Base-by-base conservation (phyloP, 768 basidiomycete species). In the Panellus pusillus region DNA sequence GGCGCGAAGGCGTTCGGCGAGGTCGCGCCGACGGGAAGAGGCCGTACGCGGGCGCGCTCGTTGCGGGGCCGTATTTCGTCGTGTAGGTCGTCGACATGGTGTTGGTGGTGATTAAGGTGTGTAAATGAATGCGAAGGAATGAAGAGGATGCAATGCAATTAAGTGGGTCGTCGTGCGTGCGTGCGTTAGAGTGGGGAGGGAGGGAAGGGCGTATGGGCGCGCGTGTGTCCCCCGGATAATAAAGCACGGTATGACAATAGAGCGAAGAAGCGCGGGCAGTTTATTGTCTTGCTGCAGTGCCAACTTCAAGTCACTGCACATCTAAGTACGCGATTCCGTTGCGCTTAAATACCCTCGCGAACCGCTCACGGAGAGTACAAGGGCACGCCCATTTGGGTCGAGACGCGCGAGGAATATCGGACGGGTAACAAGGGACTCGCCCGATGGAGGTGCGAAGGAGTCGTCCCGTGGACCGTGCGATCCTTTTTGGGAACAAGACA, bases 1-100 rank as follows among this genome's bases (percentile, higher is more conserved):
- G 74, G 62, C 11, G 72, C 66, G 65, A 86, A 84, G 12, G 82
- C 79, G 51, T 83, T 81, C 48, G 84, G 83, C 12, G 78, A 77
- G 19, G 81, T 73, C 6, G 78, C 71, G 46, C 76, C 77, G 14
- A 74, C 67, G 31, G 84, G 73, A 86, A 85, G 71, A 84, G 77
- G 53, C 80, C 81, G 61, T 70, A 82, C 4, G 76, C 76, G 52
- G 83, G 82, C 2, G 84, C 83, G 82, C 32, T 35, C 32, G 32
- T 78, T 27, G 71, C 58, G 17, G 73, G 62, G 37, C 70, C 65
- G 70, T 73, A 76, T 52, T 57, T 57, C 50, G 24, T 24, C 24
- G 64, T 61, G 67, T 72, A 76, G 15, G 74, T 77, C 62, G 83
- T 76, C 79, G 81, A 79, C 58, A 64, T 68, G 62, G 39, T 63